Conservation (phyloP, 2,329 filamentous ascomycete species). For the Iodosphaeria phyllophila region DNA sequence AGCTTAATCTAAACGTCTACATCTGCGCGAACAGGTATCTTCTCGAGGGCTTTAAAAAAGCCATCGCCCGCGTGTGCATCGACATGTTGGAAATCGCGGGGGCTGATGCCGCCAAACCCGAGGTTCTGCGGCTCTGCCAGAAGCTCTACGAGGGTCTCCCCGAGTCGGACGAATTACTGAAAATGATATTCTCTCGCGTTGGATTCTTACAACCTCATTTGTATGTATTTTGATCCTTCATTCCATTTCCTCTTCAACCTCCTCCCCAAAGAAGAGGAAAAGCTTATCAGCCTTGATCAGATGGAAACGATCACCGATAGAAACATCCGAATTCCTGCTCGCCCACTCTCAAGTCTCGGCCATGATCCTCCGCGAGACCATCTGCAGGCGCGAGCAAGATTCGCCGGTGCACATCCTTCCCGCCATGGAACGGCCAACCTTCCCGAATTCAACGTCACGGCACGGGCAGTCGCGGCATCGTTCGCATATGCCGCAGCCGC, state of each 20-base stretch:
- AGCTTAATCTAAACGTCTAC: conserved; percentile 28
- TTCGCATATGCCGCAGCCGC: no score
- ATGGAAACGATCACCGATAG: conserved; percentile 21
- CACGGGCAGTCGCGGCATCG: no score
- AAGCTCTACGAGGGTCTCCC: conserved; percentile 24
- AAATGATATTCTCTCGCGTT: conserved; percentile 28
- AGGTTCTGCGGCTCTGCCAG: conserved; percentile 23
- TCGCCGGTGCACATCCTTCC: conserved; percentile 17
- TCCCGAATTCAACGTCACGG: no score
- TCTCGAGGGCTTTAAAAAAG: conserved; percentile 23
- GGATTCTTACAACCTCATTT: conserved; percentile 26
- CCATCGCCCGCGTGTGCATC: conserved; percentile 21
- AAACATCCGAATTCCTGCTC: conserved; percentile 22
- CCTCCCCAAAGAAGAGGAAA: no score
- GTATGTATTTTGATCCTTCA: no score
- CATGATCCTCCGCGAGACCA: conserved; percentile 27
- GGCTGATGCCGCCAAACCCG: conserved; percentile 20
- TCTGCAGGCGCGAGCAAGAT: conserved; percentile 21
- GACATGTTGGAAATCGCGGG: conserved; percentile 26
- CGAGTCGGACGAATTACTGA: conserved; percentile 21
- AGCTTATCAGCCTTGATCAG: no score
- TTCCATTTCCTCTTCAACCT: no score
- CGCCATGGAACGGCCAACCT: conserved; percentile 21
- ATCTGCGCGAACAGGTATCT: conserved; percentile 28
- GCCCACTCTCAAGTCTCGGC: conserved; percentile 25